These are phyloP conservation scores for Pyrenochaeta sp. DNA, from an alignment of 2,329 filamentous ascomycete genomes.

Conservation along the genomic window DNA sequence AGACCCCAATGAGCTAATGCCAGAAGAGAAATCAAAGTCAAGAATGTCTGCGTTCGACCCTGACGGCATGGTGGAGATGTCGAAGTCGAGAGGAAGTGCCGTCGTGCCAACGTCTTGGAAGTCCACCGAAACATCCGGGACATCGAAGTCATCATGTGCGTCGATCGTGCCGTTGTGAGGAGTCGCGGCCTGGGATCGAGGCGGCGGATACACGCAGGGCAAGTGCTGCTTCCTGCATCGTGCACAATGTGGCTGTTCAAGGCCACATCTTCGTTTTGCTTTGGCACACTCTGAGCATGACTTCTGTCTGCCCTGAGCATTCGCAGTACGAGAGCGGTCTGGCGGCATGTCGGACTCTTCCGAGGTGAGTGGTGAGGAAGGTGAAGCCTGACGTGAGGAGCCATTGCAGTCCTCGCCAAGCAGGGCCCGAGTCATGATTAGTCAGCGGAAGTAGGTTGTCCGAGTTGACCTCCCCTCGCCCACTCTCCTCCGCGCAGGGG, in stretches of 20 bases:
- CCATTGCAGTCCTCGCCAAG: neutral
- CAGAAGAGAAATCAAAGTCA: conserved; percentile 29
- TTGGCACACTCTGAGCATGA: conserved; percentile 66
- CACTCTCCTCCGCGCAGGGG: too few species aligned
- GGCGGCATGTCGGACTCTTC: conserved; percentile 50
- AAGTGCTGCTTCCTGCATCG: conserved; percentile 61
- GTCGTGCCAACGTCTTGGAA: conserved; percentile 33
- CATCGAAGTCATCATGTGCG: conserved; percentile 30
- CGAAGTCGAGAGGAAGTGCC: conserved; percentile 12
- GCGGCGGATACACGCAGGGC: conserved; percentile 56
- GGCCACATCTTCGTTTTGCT: conserved; percentile 66
- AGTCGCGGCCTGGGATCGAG: neutral
- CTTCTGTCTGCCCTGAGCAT: conserved; percentile 55
- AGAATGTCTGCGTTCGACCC: conserved; percentile 13
- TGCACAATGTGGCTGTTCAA: conserved; percentile 60
- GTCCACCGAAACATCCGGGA: neutral
- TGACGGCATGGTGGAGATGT: conserved; percentile 10
- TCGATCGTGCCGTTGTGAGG: conserved; percentile 1
- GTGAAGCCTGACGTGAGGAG: conserved; percentile 3
- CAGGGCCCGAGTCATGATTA: conserved; percentile 2
- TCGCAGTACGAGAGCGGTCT: conserved; percentile 30
- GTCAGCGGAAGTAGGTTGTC: conserved; percentile 3
- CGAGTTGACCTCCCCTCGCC: too few species aligned
- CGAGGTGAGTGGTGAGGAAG: neutral
- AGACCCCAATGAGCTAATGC: conserved; percentile 61